Percentiles rank a stretch among this genome's conserved stretches.
Conservation (phyloP, 2,329 filamentous ascomycete genomes). For the Botrytis fabae region DNA sequence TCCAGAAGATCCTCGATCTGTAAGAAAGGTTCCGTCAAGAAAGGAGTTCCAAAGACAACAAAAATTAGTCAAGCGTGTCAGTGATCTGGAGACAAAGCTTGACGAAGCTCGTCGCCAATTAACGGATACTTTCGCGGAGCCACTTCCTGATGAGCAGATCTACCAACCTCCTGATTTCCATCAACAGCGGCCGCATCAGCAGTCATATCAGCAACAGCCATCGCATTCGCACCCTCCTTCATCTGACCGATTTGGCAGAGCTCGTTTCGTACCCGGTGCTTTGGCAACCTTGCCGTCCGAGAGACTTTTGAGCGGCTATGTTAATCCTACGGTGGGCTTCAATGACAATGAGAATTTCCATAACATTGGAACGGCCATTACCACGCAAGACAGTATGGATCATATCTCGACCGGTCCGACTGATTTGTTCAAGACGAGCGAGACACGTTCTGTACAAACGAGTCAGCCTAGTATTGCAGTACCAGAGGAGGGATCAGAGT, state of each 20-base stretch:
- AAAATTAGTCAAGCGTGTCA: slow-evolving; percentile 59
- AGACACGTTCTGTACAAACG: background rate
- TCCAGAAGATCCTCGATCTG: slow-evolving; percentile 15
- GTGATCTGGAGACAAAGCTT: slow-evolving; percentile 59
- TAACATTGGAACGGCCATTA: slow-evolving; percentile 23
- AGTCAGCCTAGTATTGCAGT: background rate
- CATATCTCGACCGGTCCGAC: background rate
- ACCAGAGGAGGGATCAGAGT: slow-evolving; percentile 16
- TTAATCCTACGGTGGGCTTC: slow-evolving; percentile 27
- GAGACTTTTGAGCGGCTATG: slow-evolving; percentile 44
- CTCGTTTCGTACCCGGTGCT: slow-evolving; percentile 45
- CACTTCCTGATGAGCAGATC: slow-evolving; percentile 34
- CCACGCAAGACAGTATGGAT: slow-evolving; percentile 18
- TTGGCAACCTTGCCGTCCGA: slow-evolving; percentile 49
- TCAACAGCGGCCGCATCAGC: background rate
- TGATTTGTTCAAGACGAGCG: slow-evolving; percentile 9
- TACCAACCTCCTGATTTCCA: slow-evolving; percentile 20
- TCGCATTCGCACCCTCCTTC: background rate
- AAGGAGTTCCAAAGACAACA: slow-evolving; percentile 58
- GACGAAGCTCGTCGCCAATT: slow-evolving; percentile 56
- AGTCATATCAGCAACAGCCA: slow-evolving; percentile 22
- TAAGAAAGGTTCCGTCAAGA: slow-evolving; percentile 51
- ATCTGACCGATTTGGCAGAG: slow-evolving; percentile 37
- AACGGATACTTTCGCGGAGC: slow-evolving; percentile 48
- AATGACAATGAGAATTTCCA: slow-evolving; percentile 17